A percentile compares a stretch with the other conserved stretches of the same genome.
phyloP scores from a whole-genome alignment of 73 alveolate genomes.

The Diophrys appendiculata region DNA sequence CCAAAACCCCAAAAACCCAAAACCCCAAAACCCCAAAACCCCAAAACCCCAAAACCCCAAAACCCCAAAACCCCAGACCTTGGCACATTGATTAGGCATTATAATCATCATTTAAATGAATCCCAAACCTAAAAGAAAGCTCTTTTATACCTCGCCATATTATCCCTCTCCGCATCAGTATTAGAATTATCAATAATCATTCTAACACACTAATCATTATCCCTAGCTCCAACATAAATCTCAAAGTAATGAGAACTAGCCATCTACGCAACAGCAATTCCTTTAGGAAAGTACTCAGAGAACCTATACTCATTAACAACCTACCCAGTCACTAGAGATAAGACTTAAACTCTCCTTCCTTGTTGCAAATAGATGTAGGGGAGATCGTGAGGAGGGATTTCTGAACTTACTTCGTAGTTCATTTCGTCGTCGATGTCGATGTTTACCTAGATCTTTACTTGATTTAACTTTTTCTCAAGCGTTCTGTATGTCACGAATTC shows the following conservation, averaged over 20 bases:
- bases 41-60: too few species aligned
- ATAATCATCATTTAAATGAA: not conserved
- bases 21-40: too few species aligned
- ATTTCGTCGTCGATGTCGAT: not conserved
- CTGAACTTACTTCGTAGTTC: conserved; percentile 10
- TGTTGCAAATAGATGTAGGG: conserved; percentile 18
- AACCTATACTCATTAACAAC: not conserved
- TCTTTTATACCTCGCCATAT: not conserved
- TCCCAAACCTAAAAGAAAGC: not conserved
- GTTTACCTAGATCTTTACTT: conserved; percentile 7
- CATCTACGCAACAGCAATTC: not conserved
- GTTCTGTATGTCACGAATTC: conserved; percentile 20
- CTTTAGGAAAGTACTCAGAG: not conserved
- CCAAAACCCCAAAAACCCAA: too few species aligned
- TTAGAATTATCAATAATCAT: not conserved
- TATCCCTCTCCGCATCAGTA: not conserved
- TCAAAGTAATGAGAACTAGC: not conserved
- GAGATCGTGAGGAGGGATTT: conserved; percentile 15
- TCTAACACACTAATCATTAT: not conserved
- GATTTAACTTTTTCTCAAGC: not conserved
- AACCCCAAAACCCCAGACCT: too few species aligned
- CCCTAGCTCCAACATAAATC: not conserved
- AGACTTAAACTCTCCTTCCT: conserved; percentile 18
- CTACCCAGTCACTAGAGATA: conserved; percentile 27
- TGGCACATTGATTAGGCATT: too few species aligned